Evolutionary conservation across 2,329 filamentous ascomycete genomes (phyloP).

Genomic region (Penicillium digitatum): DNA sequence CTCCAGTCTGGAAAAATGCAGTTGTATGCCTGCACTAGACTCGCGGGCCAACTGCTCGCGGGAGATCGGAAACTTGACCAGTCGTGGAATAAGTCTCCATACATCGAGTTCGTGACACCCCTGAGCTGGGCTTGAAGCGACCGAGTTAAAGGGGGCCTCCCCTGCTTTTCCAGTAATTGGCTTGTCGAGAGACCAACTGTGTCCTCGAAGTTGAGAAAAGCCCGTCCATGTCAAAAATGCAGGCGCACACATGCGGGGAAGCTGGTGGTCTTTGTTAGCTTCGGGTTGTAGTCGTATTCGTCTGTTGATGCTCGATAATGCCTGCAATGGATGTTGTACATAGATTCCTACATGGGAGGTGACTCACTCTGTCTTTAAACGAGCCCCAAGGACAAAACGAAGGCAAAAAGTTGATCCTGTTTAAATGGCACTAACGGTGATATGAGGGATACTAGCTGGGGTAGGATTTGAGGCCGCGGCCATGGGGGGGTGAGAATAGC

Average conservation of each 20-base stretch:
- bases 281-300: not conserved
- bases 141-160: conserved; percentile 12
- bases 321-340: not conserved
- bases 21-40: conserved; percentile 24
- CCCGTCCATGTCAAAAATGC: conserved; percentile 37
- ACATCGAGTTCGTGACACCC: conserved; percentile 24
- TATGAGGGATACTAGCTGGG: not conserved
- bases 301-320: not conserved
- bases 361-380: not conserved
- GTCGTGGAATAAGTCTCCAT: conserved; percentile 29
- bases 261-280: conserved; percentile 14
- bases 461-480: not conserved
- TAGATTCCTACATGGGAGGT: not conserved
- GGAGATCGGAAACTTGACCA: conserved; percentile 31
- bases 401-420: not conserved
- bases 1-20: conserved; percentile 30
- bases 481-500: not conserved
- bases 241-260: conserved; percentile 30
- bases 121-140: conserved; percentile 25
- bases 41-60: conserved; percentile 33
- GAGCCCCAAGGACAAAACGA: not conserved
- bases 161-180: conserved; percentile 20
- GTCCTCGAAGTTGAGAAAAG: conserved; percentile 36
- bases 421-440: not conserved
- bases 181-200: conserved; percentile 25